Base-by-base conservation (phyloP, 768 basidiomycete species). In the Lactarius sanguifluus region DNA sequence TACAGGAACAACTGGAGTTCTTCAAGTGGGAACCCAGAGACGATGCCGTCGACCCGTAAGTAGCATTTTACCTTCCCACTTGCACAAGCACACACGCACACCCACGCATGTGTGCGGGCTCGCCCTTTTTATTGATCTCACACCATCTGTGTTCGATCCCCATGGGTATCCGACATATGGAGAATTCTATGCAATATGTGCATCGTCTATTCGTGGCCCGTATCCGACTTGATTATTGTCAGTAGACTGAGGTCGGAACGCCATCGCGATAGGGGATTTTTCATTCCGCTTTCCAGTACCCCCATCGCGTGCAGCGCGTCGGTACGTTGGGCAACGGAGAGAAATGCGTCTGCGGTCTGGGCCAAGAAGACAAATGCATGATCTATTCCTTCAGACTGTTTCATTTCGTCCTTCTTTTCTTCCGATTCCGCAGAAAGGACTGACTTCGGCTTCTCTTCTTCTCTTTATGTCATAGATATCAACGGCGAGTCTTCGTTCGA, bases 201-300 rank as follows among this genome's bases (percentile, higher is more conserved):
- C 36, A 6, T 36, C 36, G 36, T 36, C 32, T 36, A 12, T 36
- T 36, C 36, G 36, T 36, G 10, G 10, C 12, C 12, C 9, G 1
- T 7, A 16, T 15, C 38, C 4, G 13, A 23, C 45, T 6, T n/a
- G n/a, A n/a, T n/a, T n/a, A n/a, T n/a, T n/a, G n/a, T 13, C 28
- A 30, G 30, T 30, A 30, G 30, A 20, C 47, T 12, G 45, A 18
- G 10, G 30, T 30, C 30, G 30, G 30, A 30, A 30, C 30, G 36
- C 15, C 57, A 38, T 30, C 57, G 9, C 9, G 38, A 9, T 8
- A 57, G 62, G 83, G 82, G 82, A 68, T 84, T 84, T 71, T 84
- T 83, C 73, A 77, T 79, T 12, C 79, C 83, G 75, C 79, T 1
- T 85, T 77, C 68, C 77, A 73, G 50, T 9, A 7, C 83, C 83